A percentile compares a stretch with the other conserved stretches of the same genome.
Evolutionary conservation across 2,329 filamentous ascomycete genomes (phyloP).

Genomic region (Paracoccidioides lutzii): DNA sequence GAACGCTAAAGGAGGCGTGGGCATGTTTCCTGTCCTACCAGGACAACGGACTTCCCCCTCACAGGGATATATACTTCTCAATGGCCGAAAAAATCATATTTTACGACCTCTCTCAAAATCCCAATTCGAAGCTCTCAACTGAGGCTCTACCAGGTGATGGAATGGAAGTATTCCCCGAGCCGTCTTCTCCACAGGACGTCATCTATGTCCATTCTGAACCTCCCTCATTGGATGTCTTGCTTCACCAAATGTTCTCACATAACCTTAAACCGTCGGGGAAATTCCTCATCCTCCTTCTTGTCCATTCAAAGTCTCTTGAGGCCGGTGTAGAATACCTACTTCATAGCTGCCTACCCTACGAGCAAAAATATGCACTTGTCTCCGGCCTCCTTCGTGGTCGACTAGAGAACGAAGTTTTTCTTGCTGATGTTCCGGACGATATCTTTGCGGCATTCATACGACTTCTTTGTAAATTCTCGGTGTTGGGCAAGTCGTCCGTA

Average conservation of each 20-base stretch:
- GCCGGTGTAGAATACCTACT: constrained; percentile 33
- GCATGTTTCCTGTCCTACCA: constrained; percentile 48
- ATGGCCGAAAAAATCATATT: constrained; percentile 46
- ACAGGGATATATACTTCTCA: constrained; percentile 37
- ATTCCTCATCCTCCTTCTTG: constrained; percentile 40
- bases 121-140: constrained; percentile 6
- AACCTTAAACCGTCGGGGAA: constrained; percentile 31
- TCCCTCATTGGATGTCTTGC: constrained; percentile 40
- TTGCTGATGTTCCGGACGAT: constrained; percentile 21
- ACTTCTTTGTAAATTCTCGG: constrained; percentile 27
- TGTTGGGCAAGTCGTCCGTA: constrained; percentile 6
- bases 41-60: constrained; percentile 26
- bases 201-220: constrained; percentile 44
- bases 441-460: constrained; percentile 35
- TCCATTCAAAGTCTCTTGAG: constrained; percentile 26
- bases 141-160: constrained; percentile 41
- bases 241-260: constrained; percentile 36
- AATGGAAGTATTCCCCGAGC: constrained; percentile 42
- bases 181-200: constrained; percentile 43
- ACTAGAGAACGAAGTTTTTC: constrained; percentile 7
- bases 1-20: constrained; percentile 52
- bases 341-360: constrained; percentile 22
- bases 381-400: not conserved
- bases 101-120: constrained; percentile 10
- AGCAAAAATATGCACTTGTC: constrained; percentile 14